phyloP scores from a whole-genome alignment of 257 asterid species.

The Penstemon newberryi region DNA sequence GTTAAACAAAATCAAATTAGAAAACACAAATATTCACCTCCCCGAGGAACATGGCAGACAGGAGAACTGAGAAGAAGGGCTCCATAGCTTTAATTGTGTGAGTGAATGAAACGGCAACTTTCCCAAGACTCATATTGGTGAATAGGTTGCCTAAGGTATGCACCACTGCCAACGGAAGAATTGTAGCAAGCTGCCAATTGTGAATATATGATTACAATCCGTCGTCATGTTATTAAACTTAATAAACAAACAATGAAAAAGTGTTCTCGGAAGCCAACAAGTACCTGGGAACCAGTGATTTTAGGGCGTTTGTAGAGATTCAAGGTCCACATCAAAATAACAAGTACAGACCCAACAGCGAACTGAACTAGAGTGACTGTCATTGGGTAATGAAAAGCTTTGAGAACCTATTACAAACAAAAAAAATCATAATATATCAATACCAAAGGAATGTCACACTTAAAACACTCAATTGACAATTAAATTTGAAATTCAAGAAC shows the following conservation, averaged over 20 bases:
- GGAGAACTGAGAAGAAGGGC: conserved; percentile 94
- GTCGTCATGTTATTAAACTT: conserved; percentile 14
- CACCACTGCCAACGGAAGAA: conserved; percentile 86
- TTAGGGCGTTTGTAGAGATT: conserved; percentile 89
- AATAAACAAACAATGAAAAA: not conserved
- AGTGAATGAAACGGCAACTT: conserved; percentile 96
- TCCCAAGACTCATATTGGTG: conserved; percentile 97
- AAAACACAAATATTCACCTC: conserved; percentile 53
- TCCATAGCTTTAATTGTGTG: conserved; percentile 98
- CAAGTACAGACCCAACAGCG: conserved; percentile 82
- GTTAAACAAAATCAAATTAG: conserved; percentile 5
- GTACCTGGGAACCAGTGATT: conserved; percentile 85
- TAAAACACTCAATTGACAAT: not conserved
- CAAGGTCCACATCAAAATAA: conserved; percentile 68
- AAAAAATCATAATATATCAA: conserved; percentile 22
- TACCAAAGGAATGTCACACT: not conserved
- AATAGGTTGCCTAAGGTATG: conserved; percentile 90
- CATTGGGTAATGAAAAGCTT: conserved; percentile 77
- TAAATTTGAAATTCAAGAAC: not conserved
- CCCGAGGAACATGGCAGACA: conserved; percentile 94
- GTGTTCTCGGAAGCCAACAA: conserved; percentile 3
- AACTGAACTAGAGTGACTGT: conserved; percentile 82
- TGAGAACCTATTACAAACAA: conserved; percentile 59
- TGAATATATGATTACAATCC: conserved; percentile 8
- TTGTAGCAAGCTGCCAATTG: conserved; percentile 71